A percentile compares a stretch with the other conserved stretches of the same genome.
These are phyloP conservation scores for Solanum stenotomum DNA, from an alignment of 257 asterid species.

Conservation along the genomic window DNA sequence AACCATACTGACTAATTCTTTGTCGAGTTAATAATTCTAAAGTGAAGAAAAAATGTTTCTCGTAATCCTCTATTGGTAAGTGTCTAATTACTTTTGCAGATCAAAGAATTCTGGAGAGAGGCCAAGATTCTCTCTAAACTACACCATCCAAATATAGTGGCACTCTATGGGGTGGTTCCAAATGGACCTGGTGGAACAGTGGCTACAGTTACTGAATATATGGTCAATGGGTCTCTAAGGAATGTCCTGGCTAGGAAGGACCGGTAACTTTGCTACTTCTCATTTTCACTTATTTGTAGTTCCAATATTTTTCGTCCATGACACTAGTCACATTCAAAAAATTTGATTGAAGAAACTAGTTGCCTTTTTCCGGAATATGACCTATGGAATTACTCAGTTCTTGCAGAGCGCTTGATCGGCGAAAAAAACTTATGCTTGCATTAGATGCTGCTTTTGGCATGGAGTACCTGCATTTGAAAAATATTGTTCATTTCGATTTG, in stretches of 20 bases:
- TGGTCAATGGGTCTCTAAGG: constrained; percentile 74
- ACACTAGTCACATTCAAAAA: background rate
- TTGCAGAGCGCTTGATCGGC: constrained; percentile 56
- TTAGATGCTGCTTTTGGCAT: constrained; percentile 45
- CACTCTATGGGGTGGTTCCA: constrained; percentile 87
- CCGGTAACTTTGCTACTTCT: constrained; percentile 32
- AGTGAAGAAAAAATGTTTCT: background rate
- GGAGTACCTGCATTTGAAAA: constrained; percentile 66
- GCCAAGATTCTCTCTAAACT: constrained; percentile 75
- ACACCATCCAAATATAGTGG: constrained; percentile 88
- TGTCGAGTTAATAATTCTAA: background rate
- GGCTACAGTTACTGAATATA: constrained; percentile 82
- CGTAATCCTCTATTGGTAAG: background rate
- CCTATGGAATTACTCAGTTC: constrained; percentile 2
- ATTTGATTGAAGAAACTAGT: background rate
- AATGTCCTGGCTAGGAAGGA: constrained; percentile 64
- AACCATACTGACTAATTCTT: background rate
- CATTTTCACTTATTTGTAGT: background rate
- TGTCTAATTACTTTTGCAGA: constrained; percentile 22
- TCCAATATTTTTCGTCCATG: background rate
- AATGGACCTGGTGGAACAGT: constrained; percentile 75
- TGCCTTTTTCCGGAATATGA: background rate
- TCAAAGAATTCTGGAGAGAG: constrained; percentile 89
- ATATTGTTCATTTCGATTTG: constrained; percentile 77
- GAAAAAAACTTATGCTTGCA: constrained; percentile 65